These are phyloP conservation scores for Termitomyces sp. DNA, from an alignment of 768 basidiomycete species.

Conservation along the genomic window DNA sequence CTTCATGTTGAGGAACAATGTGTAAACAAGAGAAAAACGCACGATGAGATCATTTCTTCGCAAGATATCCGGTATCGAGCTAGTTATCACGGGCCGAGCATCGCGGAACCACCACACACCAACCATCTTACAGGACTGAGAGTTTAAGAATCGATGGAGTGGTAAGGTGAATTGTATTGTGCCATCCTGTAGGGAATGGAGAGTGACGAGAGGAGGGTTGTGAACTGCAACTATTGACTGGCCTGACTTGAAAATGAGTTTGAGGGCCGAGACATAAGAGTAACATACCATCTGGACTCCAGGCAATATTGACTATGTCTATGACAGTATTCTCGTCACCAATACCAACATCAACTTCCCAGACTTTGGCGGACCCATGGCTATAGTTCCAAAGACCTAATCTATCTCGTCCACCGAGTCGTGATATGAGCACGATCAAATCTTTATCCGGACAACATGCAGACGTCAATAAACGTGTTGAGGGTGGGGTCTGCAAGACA, in stretches of 20 bases:
- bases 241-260: slow-evolving; percentile 32
- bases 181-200: slow-evolving; percentile 82
- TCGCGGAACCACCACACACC: slow-evolving; percentile 76
- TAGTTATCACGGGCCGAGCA: slow-evolving; percentile 32
- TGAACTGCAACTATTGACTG: slow-evolving; percentile 72
- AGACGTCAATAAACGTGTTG: slow-evolving; percentile 54
- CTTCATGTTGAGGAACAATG: slow-evolving; percentile 3
- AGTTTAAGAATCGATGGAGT: slow-evolving; percentile 22
- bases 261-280: slow-evolving; percentile 1
- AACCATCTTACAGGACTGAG: slow-evolving; percentile 28
- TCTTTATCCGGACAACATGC: slow-evolving; percentile 89
- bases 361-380: slow-evolving; percentile 74
- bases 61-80: slow-evolving; percentile 72
- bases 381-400: slow-evolving; percentile 75
- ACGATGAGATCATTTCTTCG: slow-evolving; percentile 64
- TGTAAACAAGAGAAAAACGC: slow-evolving; percentile 19
- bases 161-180: slow-evolving; percentile 46
- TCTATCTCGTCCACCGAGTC: slow-evolving; percentile 63
- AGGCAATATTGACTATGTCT: slow-evolving; percentile 58
- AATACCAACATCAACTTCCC: slow-evolving; percentile 71
- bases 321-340: slow-evolving; percentile 35
- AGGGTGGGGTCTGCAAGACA: slow-evolving; percentile 50
- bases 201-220: slow-evolving; percentile 60
- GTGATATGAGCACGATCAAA: slow-evolving; percentile 63
- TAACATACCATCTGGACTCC: slow-evolving; percentile 77